Evolutionary conservation across 805 yeast species (phyloP), one percentile per base, ranked within the genome.

Genomic region (Ogataea henricii): DNA sequence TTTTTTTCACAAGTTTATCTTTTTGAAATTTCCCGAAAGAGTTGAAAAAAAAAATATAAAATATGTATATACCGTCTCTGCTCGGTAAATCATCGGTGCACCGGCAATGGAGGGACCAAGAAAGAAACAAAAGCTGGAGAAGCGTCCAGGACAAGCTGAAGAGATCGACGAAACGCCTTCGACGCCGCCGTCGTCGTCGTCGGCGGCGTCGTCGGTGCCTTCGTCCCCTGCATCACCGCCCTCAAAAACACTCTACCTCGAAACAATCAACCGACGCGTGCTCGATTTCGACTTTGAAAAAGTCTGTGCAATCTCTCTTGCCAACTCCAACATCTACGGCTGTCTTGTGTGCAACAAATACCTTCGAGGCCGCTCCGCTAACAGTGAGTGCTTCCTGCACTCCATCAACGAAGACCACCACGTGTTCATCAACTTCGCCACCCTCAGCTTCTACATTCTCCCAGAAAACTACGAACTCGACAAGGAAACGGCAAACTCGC

Each of bases 341-440:
- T 88, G 96, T 59, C 66, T 88, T 17, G 75, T 74, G 0, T 88
- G 96, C 66, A 92, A 91, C 27, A 82, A 78, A 57, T 88, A 81
- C 64, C 76, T 80, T 45, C 84, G 82, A 55, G 96, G 96, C 0
- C 71, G 89, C 20, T 77, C 81, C 1, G 69, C 65, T 47, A 62
- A 76, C n/a, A 79, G 91, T 0, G 82, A 82, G 18, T 90, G 91
- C 0, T 85, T 81, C 57, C 59, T 70, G 13, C 96, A 88, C 62
- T 76, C 89, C 1, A 71, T 87, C 16, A 74, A 81, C 48, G 77
- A 72, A 4, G 73, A 76, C 55, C 91, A 85, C 58, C 87, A 81
- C 60, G 74, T 85, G 1, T 87, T 69, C 58, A 70, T 87, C 42
- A 83, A 78, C 58, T 69, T 87, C 45, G 58, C 62, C 12, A 77